Conservation (phyloP, 1,139 yeast species). For the Wickerhamomyces sp. region DNA sequence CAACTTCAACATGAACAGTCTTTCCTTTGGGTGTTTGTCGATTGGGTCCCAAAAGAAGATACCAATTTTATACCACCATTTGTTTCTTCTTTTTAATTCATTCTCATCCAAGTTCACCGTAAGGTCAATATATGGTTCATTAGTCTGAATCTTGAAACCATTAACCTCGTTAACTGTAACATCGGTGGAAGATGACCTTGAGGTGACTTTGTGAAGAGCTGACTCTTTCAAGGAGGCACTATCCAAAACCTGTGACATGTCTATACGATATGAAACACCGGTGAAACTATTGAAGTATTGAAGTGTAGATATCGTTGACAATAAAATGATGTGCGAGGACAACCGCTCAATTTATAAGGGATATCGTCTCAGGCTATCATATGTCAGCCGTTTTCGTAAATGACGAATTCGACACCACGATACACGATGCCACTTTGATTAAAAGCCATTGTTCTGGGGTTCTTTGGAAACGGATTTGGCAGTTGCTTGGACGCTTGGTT, state of each 20-base stretch:
- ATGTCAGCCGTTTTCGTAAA: no score
- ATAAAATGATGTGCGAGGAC: no score
- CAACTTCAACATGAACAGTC: slow-evolving; percentile 32
- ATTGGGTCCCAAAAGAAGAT: slow-evolving; percentile 29
- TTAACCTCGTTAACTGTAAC: slow-evolving; percentile 1
- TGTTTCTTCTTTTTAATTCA: slow-evolving; percentile 10
- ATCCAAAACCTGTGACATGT: background rate
- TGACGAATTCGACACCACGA: no score
- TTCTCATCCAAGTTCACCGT: background rate
- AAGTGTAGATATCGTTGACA: no score
- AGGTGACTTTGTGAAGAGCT: background rate
- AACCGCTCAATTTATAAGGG: no score
- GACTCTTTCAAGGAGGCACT: background rate
- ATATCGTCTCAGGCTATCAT: no score
- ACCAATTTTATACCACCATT: slow-evolving; percentile 1
- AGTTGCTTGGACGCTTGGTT: no score
- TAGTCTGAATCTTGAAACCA: slow-evolving; percentile 2
- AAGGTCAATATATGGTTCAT: slow-evolving; percentile 3
- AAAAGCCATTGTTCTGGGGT: no score
- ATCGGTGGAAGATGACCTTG: slow-evolving; percentile 1
- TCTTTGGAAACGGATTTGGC: no score
- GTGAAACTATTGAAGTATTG: no score
- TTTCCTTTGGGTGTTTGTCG: slow-evolving; percentile 39
- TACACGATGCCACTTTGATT: no score
- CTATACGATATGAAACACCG: background rate